Evolutionary conservation across 2,329 filamentous ascomycete genomes (phyloP).

Genomic region (Fusarium drepaniforme): DNA sequence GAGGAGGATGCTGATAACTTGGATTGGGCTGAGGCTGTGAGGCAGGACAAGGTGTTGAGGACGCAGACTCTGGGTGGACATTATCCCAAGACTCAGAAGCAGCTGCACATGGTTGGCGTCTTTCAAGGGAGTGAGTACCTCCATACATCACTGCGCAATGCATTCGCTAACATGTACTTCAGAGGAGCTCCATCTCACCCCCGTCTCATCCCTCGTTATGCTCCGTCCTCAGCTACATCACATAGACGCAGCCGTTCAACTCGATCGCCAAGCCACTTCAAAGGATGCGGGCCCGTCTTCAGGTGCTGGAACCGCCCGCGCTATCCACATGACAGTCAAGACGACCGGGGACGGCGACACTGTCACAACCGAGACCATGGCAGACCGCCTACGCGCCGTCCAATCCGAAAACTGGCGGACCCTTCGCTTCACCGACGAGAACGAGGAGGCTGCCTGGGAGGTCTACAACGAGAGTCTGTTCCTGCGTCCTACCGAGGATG

Average conservation of each 20-base stretch:
- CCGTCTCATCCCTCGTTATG: constrained; percentile 85
- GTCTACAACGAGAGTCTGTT: constrained; percentile 80
- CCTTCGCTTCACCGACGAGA: constrained; percentile 85
- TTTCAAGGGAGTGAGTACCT: constrained; percentile 79
- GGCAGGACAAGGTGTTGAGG: constrained; percentile 78
- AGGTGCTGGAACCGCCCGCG: constrained; percentile 69
- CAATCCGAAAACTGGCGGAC: constrained; percentile 86
- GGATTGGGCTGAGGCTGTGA: constrained; percentile 76
- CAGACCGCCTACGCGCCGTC: constrained; percentile 79
- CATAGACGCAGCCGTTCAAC: constrained; percentile 85
- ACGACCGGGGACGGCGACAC: constrained; percentile 76
- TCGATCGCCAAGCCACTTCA: constrained; percentile 64
- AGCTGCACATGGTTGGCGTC: constrained; percentile 92
- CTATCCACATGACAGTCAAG: constrained; percentile 91
- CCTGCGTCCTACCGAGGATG: constrained; percentile 39
- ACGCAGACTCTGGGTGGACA: constrained; percentile 90
- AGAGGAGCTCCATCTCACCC: constrained; percentile 90
- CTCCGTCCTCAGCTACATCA: constrained; percentile 94
- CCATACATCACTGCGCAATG: background rate
- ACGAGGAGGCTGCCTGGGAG: constrained; percentile 80
- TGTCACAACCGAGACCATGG: constrained; percentile 77
- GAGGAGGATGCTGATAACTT: constrained; percentile 61
- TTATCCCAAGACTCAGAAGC: constrained; percentile 75
- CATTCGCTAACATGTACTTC: constrained; percentile 30
- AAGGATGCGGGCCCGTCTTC: constrained; percentile 50